Percentiles rank a stretch among this genome's conserved stretches.
These are phyloP conservation scores for Ulota crispa DNA, from an alignment of 225 moss, liverwort and hornwort genomes.

Conservation along the genomic window DNA sequence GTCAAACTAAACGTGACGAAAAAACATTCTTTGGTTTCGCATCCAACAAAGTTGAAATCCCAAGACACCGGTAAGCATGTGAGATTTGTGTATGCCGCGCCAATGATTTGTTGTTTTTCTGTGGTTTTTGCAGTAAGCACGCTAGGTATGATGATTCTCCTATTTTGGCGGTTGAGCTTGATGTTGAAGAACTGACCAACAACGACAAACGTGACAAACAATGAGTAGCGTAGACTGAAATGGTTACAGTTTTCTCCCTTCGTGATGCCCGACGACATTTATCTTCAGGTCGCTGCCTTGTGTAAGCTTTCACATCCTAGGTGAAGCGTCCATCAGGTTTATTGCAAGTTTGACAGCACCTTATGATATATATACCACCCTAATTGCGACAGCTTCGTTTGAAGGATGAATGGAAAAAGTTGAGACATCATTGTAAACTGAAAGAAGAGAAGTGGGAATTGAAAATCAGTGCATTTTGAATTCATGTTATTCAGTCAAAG, in stretches of 20 bases:
- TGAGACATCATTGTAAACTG: too few species aligned
- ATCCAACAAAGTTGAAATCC: background rate
- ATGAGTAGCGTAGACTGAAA: conserved; percentile 16
- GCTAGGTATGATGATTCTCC: conserved; percentile 90
- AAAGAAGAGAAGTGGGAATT: too few species aligned
- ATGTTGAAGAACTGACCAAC: conserved; percentile 71
- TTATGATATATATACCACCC: background rate
- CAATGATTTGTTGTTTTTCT: conserved; percentile 1
- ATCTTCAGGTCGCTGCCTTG: background rate
- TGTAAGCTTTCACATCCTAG: conserved; percentile 5
- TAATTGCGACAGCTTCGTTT: background rate
- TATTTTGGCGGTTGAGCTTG: conserved; percentile 90
- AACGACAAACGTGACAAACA: conserved; percentile 45
- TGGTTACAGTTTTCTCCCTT: background rate
- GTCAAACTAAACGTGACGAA: background rate
- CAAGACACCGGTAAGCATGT: background rate
- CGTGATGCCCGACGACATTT: background rate
- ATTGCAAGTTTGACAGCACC: background rate
- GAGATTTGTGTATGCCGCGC: background rate
- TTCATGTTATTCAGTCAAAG: too few species aligned
- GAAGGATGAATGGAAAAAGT: background rate
- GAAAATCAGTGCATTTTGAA: too few species aligned
- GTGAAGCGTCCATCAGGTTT: background rate
- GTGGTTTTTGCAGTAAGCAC: conserved; percentile 58
- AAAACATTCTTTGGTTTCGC: background rate